Evolutionary conservation across 371 early-diverging fungal species (phyloP).

Genomic region (Sporodiniella umbellata): DNA sequence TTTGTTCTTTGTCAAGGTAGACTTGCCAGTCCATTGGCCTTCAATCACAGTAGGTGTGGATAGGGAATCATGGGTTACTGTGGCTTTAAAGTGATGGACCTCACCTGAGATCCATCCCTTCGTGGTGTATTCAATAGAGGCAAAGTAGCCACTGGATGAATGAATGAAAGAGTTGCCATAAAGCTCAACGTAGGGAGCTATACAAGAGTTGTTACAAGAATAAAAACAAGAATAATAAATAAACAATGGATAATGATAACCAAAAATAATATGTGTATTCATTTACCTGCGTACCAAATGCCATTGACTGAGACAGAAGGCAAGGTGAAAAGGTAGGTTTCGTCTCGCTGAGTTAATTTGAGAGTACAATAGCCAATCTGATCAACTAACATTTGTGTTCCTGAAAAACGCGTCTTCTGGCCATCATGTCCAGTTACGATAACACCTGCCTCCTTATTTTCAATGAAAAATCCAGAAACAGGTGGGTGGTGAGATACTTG

Average conservation of each 20-base stretch:
- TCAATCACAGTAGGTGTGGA: constrained; percentile 43
- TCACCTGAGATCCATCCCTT: constrained; percentile 82
- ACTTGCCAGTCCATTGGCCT: constrained; percentile 69
- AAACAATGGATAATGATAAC: too few species aligned
- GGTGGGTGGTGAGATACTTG: constrained; percentile 84
- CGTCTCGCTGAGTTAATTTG: constrained; percentile 52
- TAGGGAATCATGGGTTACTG: constrained; percentile 37
- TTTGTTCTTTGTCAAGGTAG: constrained; percentile 49
- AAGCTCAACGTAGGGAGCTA: constrained; percentile 76
- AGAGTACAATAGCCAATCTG: constrained; percentile 73
- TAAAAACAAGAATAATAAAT: too few species aligned
- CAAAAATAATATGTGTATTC: too few species aligned
- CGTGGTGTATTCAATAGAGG: constrained; percentile 71
- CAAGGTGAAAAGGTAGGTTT: constrained; percentile 71
- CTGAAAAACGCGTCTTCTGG: constrained; percentile 79
- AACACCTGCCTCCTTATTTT: constrained; percentile 68
- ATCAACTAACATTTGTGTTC: constrained; percentile 73
- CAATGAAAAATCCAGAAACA: constrained; percentile 66
- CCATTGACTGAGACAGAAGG: constrained; percentile 79
- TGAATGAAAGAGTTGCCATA: constrained; percentile 68
- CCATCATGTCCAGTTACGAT: constrained; percentile 73
- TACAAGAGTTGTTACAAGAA: too few species aligned
- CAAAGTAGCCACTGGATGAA: constrained; percentile 58
- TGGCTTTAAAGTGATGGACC: constrained; percentile 76
- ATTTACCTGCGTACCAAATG: constrained; percentile 73